Percentiles rank a stretch among this genome's conserved stretches.
Conservation (phyloP, 2,329 filamentous ascomycete genomes). For the Ophiosphaerella narmari region DNA sequence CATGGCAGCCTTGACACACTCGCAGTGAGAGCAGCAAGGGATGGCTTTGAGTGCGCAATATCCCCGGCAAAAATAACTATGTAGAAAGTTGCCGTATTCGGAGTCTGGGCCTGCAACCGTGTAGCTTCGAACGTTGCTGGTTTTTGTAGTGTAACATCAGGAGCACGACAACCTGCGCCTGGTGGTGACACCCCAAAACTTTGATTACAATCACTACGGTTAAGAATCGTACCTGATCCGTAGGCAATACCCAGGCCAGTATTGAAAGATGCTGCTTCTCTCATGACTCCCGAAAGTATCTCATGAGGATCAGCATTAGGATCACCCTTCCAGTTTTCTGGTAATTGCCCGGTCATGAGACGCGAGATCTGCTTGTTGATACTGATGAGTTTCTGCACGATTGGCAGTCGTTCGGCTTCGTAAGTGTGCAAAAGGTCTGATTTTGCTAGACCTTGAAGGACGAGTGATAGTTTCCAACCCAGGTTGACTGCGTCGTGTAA, state of each 20-base stretch:
- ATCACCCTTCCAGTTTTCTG: constrained; percentile 40
- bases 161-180: constrained; percentile 51
- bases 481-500: constrained; percentile 61
- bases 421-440: constrained; percentile 55
- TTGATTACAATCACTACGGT: constrained; percentile 14
- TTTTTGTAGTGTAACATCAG: constrained; percentile 53
- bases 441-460: constrained; percentile 46
- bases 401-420: constrained; percentile 53
- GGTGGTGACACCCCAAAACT: constrained; percentile 14
- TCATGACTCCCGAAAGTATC: constrained; percentile 31
- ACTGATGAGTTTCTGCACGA: constrained; percentile 51
- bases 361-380: constrained; percentile 43
- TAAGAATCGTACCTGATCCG: constrained; percentile 43
- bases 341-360: constrained; percentile 42
- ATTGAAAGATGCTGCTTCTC: constrained; percentile 35
- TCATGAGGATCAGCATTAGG: constrained; percentile 34
- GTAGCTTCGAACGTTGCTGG: constrained; percentile 53
- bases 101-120: constrained; percentile 52
- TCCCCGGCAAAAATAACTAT: constrained; percentile 51
- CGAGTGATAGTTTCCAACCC: constrained; percentile 59
- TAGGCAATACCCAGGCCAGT: constrained; percentile 41
- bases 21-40: constrained; percentile 15
- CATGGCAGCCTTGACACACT: constrained; percentile 8
- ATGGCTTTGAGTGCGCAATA: constrained; percentile 15
- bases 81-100: constrained; percentile 51